These are phyloP conservation scores for Nidularia pulvinata DNA, from an alignment of 768 basidiomycete species.

Conservation along the genomic window DNA sequence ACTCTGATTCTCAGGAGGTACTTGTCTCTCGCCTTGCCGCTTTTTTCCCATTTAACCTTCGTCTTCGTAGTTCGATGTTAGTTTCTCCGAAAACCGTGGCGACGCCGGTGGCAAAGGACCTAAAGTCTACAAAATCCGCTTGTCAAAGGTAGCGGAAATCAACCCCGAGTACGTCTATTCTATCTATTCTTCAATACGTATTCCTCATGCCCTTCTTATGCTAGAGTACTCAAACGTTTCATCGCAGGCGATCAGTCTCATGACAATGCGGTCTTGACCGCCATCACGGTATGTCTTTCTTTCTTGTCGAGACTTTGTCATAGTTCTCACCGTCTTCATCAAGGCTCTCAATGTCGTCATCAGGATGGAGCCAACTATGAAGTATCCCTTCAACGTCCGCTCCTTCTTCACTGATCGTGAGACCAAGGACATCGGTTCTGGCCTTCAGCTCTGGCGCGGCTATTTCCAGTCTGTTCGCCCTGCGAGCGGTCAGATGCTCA, in stretches of 20 bases:
- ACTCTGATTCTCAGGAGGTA: slow-evolving; percentile 50
- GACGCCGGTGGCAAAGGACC: slow-evolving; percentile 41
- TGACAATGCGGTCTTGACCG: slow-evolving; percentile 62
- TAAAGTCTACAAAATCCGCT: slow-evolving; percentile 65
- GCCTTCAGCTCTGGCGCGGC: slow-evolving; percentile 75
- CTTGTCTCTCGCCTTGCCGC: not conserved
- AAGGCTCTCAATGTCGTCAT: slow-evolving; percentile 80
- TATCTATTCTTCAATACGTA: not conserved
- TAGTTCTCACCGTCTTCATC: not conserved
- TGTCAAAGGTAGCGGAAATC: slow-evolving; percentile 54
- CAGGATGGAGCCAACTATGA: slow-evolving; percentile 74
- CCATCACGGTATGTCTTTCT: slow-evolving; percentile 52
- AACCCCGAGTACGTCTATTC: slow-evolving; percentile 25
- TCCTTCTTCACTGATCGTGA: slow-evolving; percentile 74
- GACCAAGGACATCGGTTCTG: slow-evolving; percentile 54
- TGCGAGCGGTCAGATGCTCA: slow-evolving; percentile 60
- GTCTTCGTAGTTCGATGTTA: slow-evolving; percentile 56
- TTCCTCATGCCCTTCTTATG: not conserved
- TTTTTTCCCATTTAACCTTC: slow-evolving; percentile 4
- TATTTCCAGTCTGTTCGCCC: slow-evolving; percentile 84
- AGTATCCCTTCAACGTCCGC: slow-evolving; percentile 73
- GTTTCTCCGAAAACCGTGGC: slow-evolving; percentile 35
- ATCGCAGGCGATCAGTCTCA: slow-evolving; percentile 63
- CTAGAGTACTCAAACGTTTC: slow-evolving; percentile 63
- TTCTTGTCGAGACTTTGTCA: not conserved